Evolutionary conservation across 345 rosid species (phyloP).

Genomic region (Sisymbrium irio): DNA sequence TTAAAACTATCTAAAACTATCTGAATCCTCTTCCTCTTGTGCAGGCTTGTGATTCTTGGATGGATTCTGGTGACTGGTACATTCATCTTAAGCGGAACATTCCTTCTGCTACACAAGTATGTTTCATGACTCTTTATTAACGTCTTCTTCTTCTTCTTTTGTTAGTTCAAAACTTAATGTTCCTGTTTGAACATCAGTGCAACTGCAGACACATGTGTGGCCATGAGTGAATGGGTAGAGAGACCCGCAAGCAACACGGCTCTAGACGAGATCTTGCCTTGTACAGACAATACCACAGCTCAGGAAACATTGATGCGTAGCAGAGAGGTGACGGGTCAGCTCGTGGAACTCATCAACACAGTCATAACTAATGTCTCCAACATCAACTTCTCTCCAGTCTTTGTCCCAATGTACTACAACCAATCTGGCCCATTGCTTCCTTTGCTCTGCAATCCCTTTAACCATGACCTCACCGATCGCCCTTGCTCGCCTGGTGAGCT

Average conservation of each 20-base stretch:
- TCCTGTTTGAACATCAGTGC: slow-evolving; percentile 43
- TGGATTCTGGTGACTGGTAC: slow-evolving; percentile 93
- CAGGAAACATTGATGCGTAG: slow-evolving; percentile 64
- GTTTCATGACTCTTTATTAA: slow-evolving; percentile 19
- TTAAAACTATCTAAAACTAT: neutral
- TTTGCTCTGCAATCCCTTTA: slow-evolving; percentile 75
- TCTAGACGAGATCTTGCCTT: slow-evolving; percentile 78
- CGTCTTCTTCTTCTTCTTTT: neutral
- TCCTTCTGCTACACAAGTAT: slow-evolving; percentile 92
- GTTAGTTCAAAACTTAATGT: neutral
- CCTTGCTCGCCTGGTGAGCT: slow-evolving; percentile 73
- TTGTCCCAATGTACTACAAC: slow-evolving; percentile 69
- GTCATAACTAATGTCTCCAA: slow-evolving; percentile 95
- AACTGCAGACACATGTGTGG: slow-evolving; percentile 83
- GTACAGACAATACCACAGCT: slow-evolving; percentile 74
- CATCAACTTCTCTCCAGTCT: slow-evolving; percentile 85
- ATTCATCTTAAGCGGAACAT: slow-evolving; percentile 80
- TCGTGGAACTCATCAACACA: slow-evolving; percentile 71
- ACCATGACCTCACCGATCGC: slow-evolving; percentile 55
- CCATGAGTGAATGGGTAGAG: slow-evolving; percentile 85
- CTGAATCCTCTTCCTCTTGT: slow-evolving; percentile 24
- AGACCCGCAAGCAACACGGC: slow-evolving; percentile 81
- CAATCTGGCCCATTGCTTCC: slow-evolving; percentile 92
- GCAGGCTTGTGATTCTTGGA: slow-evolving; percentile 81
- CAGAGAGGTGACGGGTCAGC: slow-evolving; percentile 76